Evolutionary conservation across 352 stramenopile genomes (phyloP).

Genomic region (Phytophthora hybrid): DNA sequence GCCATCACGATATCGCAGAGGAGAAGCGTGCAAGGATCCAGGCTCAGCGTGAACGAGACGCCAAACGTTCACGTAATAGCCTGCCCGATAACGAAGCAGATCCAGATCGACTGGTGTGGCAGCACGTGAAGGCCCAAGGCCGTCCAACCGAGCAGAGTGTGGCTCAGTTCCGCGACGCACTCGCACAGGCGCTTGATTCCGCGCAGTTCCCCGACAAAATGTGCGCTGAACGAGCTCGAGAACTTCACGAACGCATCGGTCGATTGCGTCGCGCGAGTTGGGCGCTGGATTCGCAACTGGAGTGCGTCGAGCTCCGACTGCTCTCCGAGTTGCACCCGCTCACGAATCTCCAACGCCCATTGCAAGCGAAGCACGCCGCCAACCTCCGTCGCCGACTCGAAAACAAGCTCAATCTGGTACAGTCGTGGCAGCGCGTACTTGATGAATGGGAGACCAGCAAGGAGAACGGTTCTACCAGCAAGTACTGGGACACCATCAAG

Average conservation of each 20-base stretch:
- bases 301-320: slow-evolving; percentile 46
- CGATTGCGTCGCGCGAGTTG: slow-evolving; percentile 22
- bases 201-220: slow-evolving; percentile 30
- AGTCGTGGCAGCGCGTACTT: slow-evolving; percentile 44
- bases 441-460: slow-evolving; percentile 22
- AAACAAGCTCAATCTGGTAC: slow-evolving; percentile 25
- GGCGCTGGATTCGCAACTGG: slow-evolving; percentile 39
- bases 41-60: slow-evolving; percentile 24
- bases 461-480: slow-evolving; percentile 9
- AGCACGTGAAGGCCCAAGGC: slow-evolving; percentile 26
- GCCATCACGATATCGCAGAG: slow-evolving; percentile 15
- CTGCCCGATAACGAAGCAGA: slow-evolving; percentile 1
- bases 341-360: slow-evolving; percentile 17
- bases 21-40: slow-evolving; percentile 26
- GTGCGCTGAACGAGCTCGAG: slow-evolving; percentile 29
- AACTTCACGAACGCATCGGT: slow-evolving; percentile 42
- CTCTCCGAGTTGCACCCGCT: slow-evolving; percentile 37
- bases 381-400: slow-evolving; percentile 42
- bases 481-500: slow-evolving; percentile 38
- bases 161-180: slow-evolving; percentile 13
- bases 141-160: slow-evolving; percentile 24
- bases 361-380: slow-evolving; percentile 52
- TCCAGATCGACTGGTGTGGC: slow-evolving; percentile 28
- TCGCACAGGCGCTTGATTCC: slow-evolving; percentile 22
- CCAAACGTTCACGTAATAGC: slow-evolving; percentile 1